These are phyloP conservation scores for Chlamydomonas sp. DNA, from an alignment of 139 green algal species.

Conservation along the genomic window DNA sequence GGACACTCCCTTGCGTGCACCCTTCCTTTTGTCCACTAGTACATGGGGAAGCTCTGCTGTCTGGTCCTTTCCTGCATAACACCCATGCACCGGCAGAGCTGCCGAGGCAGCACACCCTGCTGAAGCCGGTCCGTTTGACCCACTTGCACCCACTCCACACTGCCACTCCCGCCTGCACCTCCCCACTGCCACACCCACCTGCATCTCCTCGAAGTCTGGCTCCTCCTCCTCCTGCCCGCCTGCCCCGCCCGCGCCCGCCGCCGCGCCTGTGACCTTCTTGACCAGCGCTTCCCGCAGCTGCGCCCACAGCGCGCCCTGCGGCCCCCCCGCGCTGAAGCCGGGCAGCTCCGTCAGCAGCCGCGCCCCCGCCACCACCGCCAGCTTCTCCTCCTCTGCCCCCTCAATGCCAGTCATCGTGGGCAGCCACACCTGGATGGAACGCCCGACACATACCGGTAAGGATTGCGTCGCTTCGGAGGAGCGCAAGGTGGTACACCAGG, in stretches of 20 bases:
- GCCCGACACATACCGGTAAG: too few relatives aligned
- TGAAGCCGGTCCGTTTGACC: too few relatives aligned
- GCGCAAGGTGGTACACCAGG: too few relatives aligned
- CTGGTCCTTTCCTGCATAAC: neutral
- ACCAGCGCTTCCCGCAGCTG: conserved; percentile 73
- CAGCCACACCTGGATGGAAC: conserved; percentile 69
- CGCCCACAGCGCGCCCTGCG: conserved; percentile 60
- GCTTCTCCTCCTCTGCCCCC: conserved; percentile 80
- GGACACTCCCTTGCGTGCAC: too few relatives aligned
- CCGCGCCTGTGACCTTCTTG: conserved; percentile 62
- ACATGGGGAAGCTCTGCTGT: neutral
- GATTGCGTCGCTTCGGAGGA: too few relatives aligned
- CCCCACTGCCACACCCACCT: conserved; percentile 19
- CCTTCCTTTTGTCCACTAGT: too few relatives aligned
- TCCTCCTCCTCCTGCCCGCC: conserved; percentile 31
- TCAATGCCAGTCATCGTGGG: conserved; percentile 64
- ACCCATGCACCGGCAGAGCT: too few relatives aligned
- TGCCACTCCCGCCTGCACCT: too few relatives aligned
- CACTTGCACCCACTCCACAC: too few relatives aligned
- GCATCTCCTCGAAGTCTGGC: conserved; percentile 40
- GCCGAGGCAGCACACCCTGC: too few relatives aligned
- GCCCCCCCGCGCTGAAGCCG: conserved; percentile 17
- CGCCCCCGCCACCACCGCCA: conserved; percentile 77
- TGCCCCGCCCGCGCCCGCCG: neutral
- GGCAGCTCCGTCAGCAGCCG: conserved; percentile 74